Evolutionary conservation across 768 basidiomycete species (phyloP), one percentile per base, ranked within the genome.

Genomic region (Hydnomerulius pinastri): DNA sequence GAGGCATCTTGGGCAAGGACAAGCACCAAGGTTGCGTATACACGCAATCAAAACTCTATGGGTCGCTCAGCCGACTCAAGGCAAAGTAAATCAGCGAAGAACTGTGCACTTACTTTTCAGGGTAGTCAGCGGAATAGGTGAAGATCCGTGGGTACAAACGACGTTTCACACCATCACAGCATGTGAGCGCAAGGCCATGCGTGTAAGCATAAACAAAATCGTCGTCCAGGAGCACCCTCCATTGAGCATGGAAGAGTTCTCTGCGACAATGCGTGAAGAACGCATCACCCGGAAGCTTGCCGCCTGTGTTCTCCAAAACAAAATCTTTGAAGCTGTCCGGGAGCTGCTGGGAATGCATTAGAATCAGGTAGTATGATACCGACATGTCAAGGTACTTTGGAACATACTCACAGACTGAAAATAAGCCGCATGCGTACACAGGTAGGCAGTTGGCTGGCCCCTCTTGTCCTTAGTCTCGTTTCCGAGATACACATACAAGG

Each of bases 81-180:
- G 7, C 2, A 6, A 17, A 24, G 2, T 2, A 15, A 45, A 24
- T 29, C 1, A 1, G 4, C 4, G 9, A n/a, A n/a, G 33, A 8
- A n/a, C 5, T 35, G 33, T 4, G 10, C 39, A 57, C 60, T 27
- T 35, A 70, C 71, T 72, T 72, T 43, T 72, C 71, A 0, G 66
- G 69, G 43, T 71, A 71, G 40, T 71, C 64, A 2, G 69, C 65
- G 18, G 63, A 60, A 41, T 69, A 69, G 1, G 66, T 65, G 24
- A 69, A 60, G 2, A 70, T 54, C 4, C 56, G 47, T 9, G 60
- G 60, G 43, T 58, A 70, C 4, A 59, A 30, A 9, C 25, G 29
- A 10, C 30, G 15, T 11, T 38, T 18, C 1, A 60, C 13, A 1
- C 58, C 48, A 36, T 59, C 53, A 18, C 27, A 27, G 27, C 56